Evolutionary conservation across 495 filamentous ascomycete genomes (phyloP).

Genomic region (Podospora anserina): DNA sequence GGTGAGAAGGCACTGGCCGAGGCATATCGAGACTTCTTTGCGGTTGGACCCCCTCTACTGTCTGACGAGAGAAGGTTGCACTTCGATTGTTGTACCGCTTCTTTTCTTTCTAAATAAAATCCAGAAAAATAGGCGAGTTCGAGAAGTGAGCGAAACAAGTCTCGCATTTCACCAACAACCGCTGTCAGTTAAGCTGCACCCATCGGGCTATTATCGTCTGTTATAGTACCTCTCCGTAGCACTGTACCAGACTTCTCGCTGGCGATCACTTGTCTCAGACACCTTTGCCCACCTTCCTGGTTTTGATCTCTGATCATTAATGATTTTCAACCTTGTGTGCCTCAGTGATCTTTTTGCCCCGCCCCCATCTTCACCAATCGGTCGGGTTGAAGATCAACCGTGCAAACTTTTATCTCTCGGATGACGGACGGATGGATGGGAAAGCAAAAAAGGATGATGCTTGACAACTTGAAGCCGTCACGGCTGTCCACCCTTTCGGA

Average conservation of each 20-base stretch:
- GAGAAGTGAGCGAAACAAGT: background rate
- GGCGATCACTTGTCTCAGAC: slow-evolving; percentile 27
- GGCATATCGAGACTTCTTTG: background rate
- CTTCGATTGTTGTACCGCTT: background rate
- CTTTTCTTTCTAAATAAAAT: background rate
- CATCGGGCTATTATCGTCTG: slow-evolving; percentile 2
- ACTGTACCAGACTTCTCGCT: slow-evolving; percentile 7
- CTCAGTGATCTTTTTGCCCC: slow-evolving; percentile 10
- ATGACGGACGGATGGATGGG: background rate
- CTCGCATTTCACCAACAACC: background rate
- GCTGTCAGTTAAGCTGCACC: background rate
- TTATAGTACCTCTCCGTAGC: background rate
- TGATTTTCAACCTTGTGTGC: slow-evolving; percentile 7
- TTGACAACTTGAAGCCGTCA: background rate
- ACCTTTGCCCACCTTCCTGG: slow-evolving; percentile 16
- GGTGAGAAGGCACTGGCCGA: background rate
- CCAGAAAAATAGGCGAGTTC: background rate
- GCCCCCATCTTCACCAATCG: slow-evolving; percentile 1
- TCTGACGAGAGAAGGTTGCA: background rate
- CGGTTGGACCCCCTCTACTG: background rate
- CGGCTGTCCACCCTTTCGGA: background rate
- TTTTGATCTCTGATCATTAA: background rate
- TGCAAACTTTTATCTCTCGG: background rate
- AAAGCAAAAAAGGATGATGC: slow-evolving; percentile 2
- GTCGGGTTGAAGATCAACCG: background rate